Evolutionary conservation across 2,329 filamentous ascomycete genomes (phyloP).

Genomic region (Verticillium nonalfalfae): DNA sequence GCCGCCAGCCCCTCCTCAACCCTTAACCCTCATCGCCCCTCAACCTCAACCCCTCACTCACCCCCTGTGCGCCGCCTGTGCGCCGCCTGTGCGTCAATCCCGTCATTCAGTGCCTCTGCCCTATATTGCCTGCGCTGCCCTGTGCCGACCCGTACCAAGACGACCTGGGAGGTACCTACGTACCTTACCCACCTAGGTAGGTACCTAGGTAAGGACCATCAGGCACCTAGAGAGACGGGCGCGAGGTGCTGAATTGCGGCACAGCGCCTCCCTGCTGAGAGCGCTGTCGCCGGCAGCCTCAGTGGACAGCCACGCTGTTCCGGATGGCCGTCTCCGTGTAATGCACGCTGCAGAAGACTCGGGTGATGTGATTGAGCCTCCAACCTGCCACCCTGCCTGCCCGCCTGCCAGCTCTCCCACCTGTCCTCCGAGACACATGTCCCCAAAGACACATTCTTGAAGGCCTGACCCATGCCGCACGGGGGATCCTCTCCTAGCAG

Average conservation of each 20-base stretch:
- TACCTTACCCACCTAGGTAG: no score
- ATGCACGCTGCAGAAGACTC: neutral
- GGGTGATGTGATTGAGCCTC: neutral
- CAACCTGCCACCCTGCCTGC: neutral
- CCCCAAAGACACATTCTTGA: neutral
- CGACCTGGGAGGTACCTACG: no score
- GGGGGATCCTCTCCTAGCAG: neutral
- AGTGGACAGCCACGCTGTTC: neutral
- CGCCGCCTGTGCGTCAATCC: neutral
- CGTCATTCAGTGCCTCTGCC: neutral
- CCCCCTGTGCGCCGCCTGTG: no score
- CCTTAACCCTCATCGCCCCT: neutral
- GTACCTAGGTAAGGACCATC: no score
- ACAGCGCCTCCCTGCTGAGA: neutral
- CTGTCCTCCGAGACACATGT: no score
- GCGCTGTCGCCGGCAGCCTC: neutral
- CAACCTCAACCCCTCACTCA: neutral
- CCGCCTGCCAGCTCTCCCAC: neutral
- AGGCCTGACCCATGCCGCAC: no score
- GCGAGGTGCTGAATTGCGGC: neutral
- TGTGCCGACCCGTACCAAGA: no score
- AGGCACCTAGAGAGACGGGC: no score
- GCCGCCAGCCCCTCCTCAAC: neutral
- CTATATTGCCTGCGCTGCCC: no score
- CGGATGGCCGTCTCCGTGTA: neutral